Evolutionary conservation across 2,329 filamentous ascomycete genomes (phyloP).

Genomic region (Penicillium italicum): DNA sequence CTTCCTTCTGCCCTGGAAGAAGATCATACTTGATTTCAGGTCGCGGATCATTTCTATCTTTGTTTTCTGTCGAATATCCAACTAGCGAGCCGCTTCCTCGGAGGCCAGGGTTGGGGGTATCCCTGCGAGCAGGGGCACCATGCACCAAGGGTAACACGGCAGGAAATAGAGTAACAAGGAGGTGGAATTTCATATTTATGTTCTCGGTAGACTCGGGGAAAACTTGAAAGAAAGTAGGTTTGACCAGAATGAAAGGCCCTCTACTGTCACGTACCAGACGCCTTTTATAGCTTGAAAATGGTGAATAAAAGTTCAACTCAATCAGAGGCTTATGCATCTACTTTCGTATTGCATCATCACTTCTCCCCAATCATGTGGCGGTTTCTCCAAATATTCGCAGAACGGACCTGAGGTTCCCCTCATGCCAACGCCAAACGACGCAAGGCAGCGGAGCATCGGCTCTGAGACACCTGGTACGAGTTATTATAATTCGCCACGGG

Average conservation of each 20-base stretch:
- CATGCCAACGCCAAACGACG: neutral
- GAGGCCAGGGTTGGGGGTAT: slow-evolving; percentile 25
- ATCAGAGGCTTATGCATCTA: neutral
- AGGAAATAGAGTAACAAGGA: slow-evolving; percentile 1
- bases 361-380: neutral
- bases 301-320: neutral
- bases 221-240: neutral
- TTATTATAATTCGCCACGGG: neutral
- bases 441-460: neutral
- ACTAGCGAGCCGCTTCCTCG: slow-evolving; percentile 32
- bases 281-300: neutral
- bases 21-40: slow-evolving; percentile 41
- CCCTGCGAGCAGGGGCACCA: slow-evolving; percentile 23
- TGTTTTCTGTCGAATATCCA: slow-evolving; percentile 41
- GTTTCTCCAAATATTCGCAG: neutral
- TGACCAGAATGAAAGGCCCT: neutral
- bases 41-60: slow-evolving; percentile 35
- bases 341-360: neutral
- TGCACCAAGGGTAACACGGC: slow-evolving; percentile 12
- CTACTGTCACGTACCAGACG: neutral
- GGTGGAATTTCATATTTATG: slow-evolving; percentile 15
- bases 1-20: slow-evolving; percentile 51
- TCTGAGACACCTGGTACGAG: neutral
- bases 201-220: neutral
- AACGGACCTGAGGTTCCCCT: neutral